Evolutionary conservation across 371 early-diverging fungal genomes (phyloP), one percentile per base, ranked within the genome.

Genomic region (Mucor racemosus): DNA sequence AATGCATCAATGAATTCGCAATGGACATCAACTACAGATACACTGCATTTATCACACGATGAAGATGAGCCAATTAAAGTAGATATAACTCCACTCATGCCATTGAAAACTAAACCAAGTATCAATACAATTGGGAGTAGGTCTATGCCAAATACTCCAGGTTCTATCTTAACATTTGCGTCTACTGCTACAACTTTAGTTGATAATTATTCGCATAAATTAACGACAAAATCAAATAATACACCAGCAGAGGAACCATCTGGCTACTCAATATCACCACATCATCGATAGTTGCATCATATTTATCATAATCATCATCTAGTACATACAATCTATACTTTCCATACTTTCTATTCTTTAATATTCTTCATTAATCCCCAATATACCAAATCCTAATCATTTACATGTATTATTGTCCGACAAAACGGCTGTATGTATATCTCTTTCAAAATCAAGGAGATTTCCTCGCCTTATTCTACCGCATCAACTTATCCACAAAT

Each of bases 111-210:
- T 72, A 82, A 65, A 71, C 73, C 65, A 58, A 69, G 19, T 72
- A 76, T 21, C 64, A 72, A 40, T 54, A 72, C 58, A 17, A 61
- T 50, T 63, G 58, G 35, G 15, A 55, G 60, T 50, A n/a, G 57
- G 46, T 62, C 73, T 1, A 41, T 53, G 31, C 77, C 79, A 33
- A 60, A 64, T 10, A 74, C 76, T 15, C 79, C 79, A 33, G 75
- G 65, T 2, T 82, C 82, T 11, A 58, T 76, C 9, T 38, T 73
- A 41, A 82, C 82, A 26, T 79, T 82, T 68, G 72, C 76, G 14
- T 77, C 82, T 8, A 71, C 72, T 26, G 67, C 74, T 6, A 77
- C 72, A 6, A 72, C 82, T 0, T 58, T 82, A 15, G 76, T 79
- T 4, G 79, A 72, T 56, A 41, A 65, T 50, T 36, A 50, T 39